Evolutionary conservation across 139 green algal genomes (phyloP).

Genomic region (Pleodorina starrii): DNA sequence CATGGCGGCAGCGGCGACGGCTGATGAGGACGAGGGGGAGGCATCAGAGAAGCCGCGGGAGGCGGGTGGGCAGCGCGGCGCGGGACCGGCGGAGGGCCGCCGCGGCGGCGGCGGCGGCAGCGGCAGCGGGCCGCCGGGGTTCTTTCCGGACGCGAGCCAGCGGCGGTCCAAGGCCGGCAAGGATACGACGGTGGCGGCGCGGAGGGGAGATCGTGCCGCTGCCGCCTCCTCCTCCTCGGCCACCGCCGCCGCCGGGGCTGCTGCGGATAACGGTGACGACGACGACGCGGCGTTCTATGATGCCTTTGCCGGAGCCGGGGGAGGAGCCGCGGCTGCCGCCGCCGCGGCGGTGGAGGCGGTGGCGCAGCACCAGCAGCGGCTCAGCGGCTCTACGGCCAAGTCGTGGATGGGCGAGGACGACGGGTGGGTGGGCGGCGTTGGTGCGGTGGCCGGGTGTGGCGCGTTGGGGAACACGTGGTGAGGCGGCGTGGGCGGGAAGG

Average conservation of each 20-base stretch:
- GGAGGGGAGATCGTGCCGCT: background rate
- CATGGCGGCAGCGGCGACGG: background rate
- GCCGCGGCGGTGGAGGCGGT: background rate
- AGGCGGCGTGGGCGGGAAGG: too few relatives aligned
- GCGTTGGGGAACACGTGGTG: too few relatives aligned
- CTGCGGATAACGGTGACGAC: background rate
- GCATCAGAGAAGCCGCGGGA: too few relatives aligned
- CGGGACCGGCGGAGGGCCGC: background rate
- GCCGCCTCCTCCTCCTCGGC: background rate
- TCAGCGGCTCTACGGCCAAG: background rate
- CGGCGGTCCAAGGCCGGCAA: background rate
- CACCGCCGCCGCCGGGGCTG: background rate
- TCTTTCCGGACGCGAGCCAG: background rate
- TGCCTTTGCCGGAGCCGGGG: background rate
- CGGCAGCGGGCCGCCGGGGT: background rate
- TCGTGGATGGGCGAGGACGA: conserved; percentile 1
- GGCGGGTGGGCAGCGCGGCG: background rate
- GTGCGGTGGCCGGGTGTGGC: too few relatives aligned
- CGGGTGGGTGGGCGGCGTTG: conserved; percentile 12
- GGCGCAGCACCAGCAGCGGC: background rate
- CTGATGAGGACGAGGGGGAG: background rate
- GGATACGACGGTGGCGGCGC: background rate
- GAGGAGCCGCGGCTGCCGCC: background rate
- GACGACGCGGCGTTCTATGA: conserved; percentile 39
- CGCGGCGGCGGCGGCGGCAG: background rate